A percentile compares a stretch with the other conserved stretches of the same genome.
Evolutionary conservation across 2,329 filamentous ascomycete species (phyloP).

Genomic region (Aspergillus pseudoviridinutans): DNA sequence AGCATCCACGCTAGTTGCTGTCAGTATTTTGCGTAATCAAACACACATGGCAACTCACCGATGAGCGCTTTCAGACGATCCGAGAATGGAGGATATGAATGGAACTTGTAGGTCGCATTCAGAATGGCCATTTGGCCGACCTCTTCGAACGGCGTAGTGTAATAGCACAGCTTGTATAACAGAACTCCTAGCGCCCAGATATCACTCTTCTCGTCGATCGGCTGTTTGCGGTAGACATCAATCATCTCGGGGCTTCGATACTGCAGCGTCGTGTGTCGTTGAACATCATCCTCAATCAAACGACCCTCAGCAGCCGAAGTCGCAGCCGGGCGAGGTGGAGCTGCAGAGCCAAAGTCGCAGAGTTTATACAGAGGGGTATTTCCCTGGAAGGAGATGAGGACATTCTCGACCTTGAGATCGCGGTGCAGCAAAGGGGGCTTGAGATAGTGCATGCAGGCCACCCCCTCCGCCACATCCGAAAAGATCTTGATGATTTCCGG

Average conservation of each 20-base stretch:
- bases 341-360: slow-evolving; percentile 95
- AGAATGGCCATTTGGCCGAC: slow-evolving; percentile 96
- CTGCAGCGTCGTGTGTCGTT: slow-evolving; percentile 94
- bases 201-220: slow-evolving; percentile 97
- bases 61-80: slow-evolving; percentile 86
- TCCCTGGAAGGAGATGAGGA: slow-evolving; percentile 72
- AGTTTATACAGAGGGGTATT: slow-evolving; percentile 81
- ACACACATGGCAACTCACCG: slow-evolving; percentile 51
- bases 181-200: slow-evolving; percentile 96
- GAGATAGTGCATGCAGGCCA: slow-evolving; percentile 98
- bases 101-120: slow-evolving; percentile 91
- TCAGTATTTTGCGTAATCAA: slow-evolving; percentile 16
- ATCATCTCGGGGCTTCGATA: slow-evolving; percentile 99
- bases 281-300: slow-evolving; percentile 92
- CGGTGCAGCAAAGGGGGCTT: slow-evolving; percentile 89
- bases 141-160: slow-evolving; percentile 97
- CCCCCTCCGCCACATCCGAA: slow-evolving; percentile 89
- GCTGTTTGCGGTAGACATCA: slow-evolving; percentile 92
- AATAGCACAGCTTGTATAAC: slow-evolving; percentile 97
- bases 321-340: slow-evolving; percentile 76
- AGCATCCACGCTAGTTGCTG: slow-evolving; percentile 68
- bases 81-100: slow-evolving; percentile 82
- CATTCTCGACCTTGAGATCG: slow-evolving; percentile 97
- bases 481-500: slow-evolving; percentile 98
- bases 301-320: slow-evolving; percentile 84